Percentiles rank a stretch among this genome's conserved stretches.
Conservation (phyloP, 495 filamentous ascomycete genomes). For the Aspergillus ellipticus region DNA sequence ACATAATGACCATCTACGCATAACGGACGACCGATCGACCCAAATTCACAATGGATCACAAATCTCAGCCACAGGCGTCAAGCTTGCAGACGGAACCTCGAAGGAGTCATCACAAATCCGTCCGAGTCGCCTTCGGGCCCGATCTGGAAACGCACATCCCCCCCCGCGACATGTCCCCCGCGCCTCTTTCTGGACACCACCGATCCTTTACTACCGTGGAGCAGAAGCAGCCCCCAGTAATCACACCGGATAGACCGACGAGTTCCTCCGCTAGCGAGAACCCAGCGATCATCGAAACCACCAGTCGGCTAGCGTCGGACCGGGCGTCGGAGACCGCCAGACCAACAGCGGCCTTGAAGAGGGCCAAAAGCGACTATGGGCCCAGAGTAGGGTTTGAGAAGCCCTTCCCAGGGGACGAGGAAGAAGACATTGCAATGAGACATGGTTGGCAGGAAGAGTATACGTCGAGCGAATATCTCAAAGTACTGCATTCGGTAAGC, state of each 20-base stretch:
- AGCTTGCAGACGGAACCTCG: conserved; percentile 34
- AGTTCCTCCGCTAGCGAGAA: conserved; percentile 36
- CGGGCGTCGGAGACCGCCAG: conserved; percentile 34
- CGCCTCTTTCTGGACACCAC: conserved; percentile 34
- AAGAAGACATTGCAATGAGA: conserved; percentile 53
- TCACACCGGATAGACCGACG: conserved; percentile 27
- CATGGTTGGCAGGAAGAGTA: conserved; percentile 64
- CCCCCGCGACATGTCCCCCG: conserved; percentile 39
- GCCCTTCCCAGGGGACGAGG: conserved; percentile 30
- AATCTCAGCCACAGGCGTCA: conserved; percentile 22
- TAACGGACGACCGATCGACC: conserved; percentile 47
- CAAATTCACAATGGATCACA: conserved; percentile 36
- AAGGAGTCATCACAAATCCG: conserved; percentile 34
- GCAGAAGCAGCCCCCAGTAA: conserved; percentile 22
- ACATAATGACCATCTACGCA: conserved; percentile 37
- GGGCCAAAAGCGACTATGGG: conserved; percentile 71
- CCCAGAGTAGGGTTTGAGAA: conserved; percentile 40
- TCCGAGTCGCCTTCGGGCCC: conserved; percentile 44
- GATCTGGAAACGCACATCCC: conserved; percentile 43
- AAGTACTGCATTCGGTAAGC: conserved; percentile 55
- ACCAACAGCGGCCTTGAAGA: conserved; percentile 55
- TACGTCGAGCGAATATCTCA: conserved; percentile 54
- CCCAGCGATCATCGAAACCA: conserved; percentile 18
- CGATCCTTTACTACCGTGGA: conserved; percentile 40
- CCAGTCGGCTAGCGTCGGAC: conserved; percentile 27